Percentiles rank a stretch among this genome's conserved stretches.
Conservation (phyloP, 306 rosid species). For the Rubus idaeus region DNA sequence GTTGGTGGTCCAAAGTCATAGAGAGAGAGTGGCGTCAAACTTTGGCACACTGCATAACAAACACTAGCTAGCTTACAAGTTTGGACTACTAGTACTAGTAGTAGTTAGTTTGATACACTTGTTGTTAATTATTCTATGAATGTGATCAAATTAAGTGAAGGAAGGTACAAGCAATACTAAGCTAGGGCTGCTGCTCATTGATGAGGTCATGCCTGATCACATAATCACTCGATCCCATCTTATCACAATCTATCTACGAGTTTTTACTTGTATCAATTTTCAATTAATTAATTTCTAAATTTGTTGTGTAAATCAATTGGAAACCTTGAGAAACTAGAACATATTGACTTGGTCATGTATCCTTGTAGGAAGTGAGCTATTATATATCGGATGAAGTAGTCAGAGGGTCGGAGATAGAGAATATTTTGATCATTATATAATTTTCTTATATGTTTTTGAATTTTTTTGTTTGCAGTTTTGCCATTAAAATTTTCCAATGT, state of each 20-base stretch:
- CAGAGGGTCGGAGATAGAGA: background rate
- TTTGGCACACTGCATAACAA: constrained; percentile 13
- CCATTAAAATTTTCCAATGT: too few relatives aligned
- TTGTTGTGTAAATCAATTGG: background rate
- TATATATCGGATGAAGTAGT: background rate
- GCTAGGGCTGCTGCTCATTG: background rate
- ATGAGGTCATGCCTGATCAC: constrained; percentile 1
- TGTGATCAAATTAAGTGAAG: background rate
- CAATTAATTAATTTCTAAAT: background rate
- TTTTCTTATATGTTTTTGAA: too few relatives aligned
- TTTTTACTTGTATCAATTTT: background rate
- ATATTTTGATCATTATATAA: too few relatives aligned
- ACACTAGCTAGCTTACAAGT: background rate
- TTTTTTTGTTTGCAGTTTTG: too few relatives aligned
- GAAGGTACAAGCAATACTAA: background rate
- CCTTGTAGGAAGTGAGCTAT: background rate
- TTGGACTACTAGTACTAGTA: background rate
- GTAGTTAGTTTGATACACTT: background rate
- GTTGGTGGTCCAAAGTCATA: background rate
- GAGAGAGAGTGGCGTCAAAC: constrained; percentile 26
- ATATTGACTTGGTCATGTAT: background rate
- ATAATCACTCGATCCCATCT: background rate
- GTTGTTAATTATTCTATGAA: background rate
- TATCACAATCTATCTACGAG: background rate
- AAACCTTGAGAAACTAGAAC: constrained; percentile 2